Base-by-base conservation (phyloP, 116 monocot genomes). In the Zostera marina region DNA sequence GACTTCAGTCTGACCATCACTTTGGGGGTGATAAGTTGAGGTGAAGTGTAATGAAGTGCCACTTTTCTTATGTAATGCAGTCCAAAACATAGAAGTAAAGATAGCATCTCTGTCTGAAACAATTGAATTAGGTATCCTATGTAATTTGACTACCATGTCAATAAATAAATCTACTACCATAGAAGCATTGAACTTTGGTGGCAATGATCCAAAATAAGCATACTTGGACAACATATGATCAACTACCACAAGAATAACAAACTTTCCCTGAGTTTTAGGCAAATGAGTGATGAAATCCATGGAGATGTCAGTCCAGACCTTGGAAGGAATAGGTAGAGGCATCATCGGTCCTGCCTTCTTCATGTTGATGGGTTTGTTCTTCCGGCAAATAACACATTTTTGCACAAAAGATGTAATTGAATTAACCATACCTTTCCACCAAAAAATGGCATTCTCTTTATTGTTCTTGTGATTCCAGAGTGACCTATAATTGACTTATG, bases 171-270 rank as follows among this genome's bases (percentile, higher is more conserved):
- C n/a, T n/a, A n/a, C n/a, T n/a, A n/a, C n/a, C n/a, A n/a, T n/a
- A n/a, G n/a, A n/a, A n/a, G n/a, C n/a, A n/a, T n/a, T n/a, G n/a
- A n/a, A n/a, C n/a, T n/a, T n/a, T n/a, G n/a, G n/a, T n/a, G n/a
- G n/a, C 1, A 62, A 19, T 4, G 62, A 12, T 15, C 54, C 11
- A 19, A 69, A 62, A 21, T 61, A 6, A 0, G 16, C 62, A 42
- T 60, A 52, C 11, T 68, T 68, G 25, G 49, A n/a, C n/a, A n/a
- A 20, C 1, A 59, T 13, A 10, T 15, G 7, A n/a, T 69, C 61
- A 0, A 69, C 44, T 0, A 69, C 62, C 15, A 69, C 69, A 26
- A 24, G 4, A 8, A 69, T 44, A 12, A 26, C 58, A 25, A 21
- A 5, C 0, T 44, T 44, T 1, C 54, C 54, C 8, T 32, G 0